Conservation (phyloP, 1,139 yeast genomes). For the Sugiyamaella castrensis region DNA sequence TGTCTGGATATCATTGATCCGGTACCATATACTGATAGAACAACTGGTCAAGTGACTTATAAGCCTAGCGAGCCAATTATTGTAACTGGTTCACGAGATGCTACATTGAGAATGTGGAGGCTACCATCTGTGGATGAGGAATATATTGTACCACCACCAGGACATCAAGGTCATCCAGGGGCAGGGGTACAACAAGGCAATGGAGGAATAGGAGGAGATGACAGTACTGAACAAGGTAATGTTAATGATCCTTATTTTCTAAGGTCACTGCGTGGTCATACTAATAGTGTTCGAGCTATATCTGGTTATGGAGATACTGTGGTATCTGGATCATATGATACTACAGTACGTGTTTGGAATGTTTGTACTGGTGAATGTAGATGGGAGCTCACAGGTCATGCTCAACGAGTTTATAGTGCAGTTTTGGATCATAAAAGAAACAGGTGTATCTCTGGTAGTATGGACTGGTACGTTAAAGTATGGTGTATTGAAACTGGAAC, state of each 20-base stretch:
- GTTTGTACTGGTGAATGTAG: slow-evolving; percentile 69
- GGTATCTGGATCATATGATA: slow-evolving; percentile 88
- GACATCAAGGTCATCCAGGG: slow-evolving; percentile 10
- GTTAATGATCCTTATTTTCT: slow-evolving; percentile 63
- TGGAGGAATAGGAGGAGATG: neutral
- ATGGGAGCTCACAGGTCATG: slow-evolving; percentile 76
- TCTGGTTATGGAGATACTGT: slow-evolving; percentile 82
- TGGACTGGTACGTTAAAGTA: slow-evolving; percentile 83
- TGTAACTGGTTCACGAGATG: slow-evolving; percentile 88
- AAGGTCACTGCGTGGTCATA: slow-evolving; percentile 78
- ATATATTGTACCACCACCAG: slow-evolving; percentile 13
- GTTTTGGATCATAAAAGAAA: slow-evolving; percentile 72
- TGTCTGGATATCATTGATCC: slow-evolving; percentile 84
- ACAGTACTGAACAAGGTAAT: slow-evolving; percentile 5
- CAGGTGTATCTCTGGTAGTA: slow-evolving; percentile 86
- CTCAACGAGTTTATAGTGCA: slow-evolving; percentile 82
- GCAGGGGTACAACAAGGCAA: neutral
- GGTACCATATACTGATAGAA: slow-evolving; percentile 33
- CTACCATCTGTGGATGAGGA: slow-evolving; percentile 47
- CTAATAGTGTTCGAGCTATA: slow-evolving; percentile 83
- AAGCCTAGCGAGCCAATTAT: slow-evolving; percentile 63
- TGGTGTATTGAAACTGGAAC: slow-evolving; percentile 86
- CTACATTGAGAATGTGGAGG: slow-evolving; percentile 85
- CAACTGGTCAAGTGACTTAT: slow-evolving; percentile 56
- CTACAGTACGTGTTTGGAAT: slow-evolving; percentile 91